Conservation (phyloP, 768 basidiomycete species). For the Mycena albidolilacea region DNA sequence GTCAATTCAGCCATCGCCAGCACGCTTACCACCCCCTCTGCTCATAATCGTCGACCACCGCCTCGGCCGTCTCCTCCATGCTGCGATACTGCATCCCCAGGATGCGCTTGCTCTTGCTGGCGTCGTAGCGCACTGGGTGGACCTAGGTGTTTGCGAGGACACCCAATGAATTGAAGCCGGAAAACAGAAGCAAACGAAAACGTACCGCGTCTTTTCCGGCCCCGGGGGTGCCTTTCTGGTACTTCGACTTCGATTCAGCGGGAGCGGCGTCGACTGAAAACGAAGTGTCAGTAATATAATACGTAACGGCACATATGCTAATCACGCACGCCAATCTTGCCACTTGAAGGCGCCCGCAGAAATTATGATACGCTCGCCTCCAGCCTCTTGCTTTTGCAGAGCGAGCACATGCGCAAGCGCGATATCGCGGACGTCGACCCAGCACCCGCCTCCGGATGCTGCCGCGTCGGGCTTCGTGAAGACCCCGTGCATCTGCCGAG, state of each 20-base stretch:
- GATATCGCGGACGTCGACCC: constrained; percentile 64
- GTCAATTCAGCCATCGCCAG: no score
- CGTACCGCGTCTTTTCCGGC: constrained; percentile 43
- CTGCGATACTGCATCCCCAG: constrained; percentile 59
- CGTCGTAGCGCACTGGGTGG: constrained; percentile 50
- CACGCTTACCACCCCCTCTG: constrained; percentile 55
- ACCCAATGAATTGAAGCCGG: no score
- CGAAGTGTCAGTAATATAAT: no score
- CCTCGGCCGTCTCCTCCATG: constrained; percentile 57
- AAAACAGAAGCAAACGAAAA: no score
- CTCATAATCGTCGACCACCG: constrained; percentile 60
- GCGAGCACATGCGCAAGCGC: constrained; percentile 47
- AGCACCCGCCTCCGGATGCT: background rate
- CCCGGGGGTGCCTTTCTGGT: constrained; percentile 53
- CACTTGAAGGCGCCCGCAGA: constrained; percentile 45
- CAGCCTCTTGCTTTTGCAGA: constrained; percentile 60
- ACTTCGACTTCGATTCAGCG: constrained; percentile 34
- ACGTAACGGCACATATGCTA: no score
- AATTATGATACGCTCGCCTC: constrained; percentile 67
- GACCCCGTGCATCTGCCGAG: background rate
- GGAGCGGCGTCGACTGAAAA: constrained; percentile 28
- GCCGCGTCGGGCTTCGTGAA: background rate
- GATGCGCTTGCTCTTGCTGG: constrained; percentile 54
- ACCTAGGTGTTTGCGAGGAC: no score
- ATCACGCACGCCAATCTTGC: constrained; percentile 38